Base-by-base conservation (phyloP, 2,329 filamentous ascomycete genomes). In the Colletotrichum falcatum region DNA sequence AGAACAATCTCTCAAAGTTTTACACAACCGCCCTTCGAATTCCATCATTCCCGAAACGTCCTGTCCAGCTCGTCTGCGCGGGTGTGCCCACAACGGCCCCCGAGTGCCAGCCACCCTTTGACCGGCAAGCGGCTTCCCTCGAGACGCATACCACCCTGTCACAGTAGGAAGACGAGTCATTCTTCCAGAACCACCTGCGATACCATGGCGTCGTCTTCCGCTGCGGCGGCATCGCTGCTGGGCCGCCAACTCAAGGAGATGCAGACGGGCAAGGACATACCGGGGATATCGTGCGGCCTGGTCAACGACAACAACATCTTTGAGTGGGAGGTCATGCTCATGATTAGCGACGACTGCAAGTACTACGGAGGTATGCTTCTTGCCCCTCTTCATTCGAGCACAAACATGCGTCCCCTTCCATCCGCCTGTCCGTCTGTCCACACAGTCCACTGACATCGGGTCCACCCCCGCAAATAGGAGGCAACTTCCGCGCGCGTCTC, bases 241-340 rank as follows among this genome's bases (percentile, higher is more conserved):
- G 85, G 88, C 76, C 90, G 93, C 67, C 95, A 98, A 83, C 89
- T 98, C 74, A 97, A 97, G 84, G 91, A 97, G 79, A 98, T 99
- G 90, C 94, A 97, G 82, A 90, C 88, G 30, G 91, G 94, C 80
- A 95, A 94, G 79, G 94, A 97, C 81, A 92, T 98, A 56, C 94
- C 94, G 0, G 96, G 95, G 63, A 97, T 98, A 78, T 98, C 94
- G 72, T 97, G 94, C 77, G 96, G 96, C 0, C 85, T 99, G 53
- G 90, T 95, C 62, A 90, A 91, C 77, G 93, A 92, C 80, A 92
- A 84, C 82, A 97, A 97, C 79, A 90, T 98, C 12, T 98, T 98
- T 75, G 93, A 97, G 84, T 99, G 96, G 96, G 95, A 98, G 81
- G 94, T 98, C 26, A 97, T 98, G 93, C 89, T 99, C 72, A 98